These are phyloP conservation scores for Phaeosphaeria sp. DNA, from an alignment of 2,329 filamentous ascomycete genomes.

Conservation along the genomic window DNA sequence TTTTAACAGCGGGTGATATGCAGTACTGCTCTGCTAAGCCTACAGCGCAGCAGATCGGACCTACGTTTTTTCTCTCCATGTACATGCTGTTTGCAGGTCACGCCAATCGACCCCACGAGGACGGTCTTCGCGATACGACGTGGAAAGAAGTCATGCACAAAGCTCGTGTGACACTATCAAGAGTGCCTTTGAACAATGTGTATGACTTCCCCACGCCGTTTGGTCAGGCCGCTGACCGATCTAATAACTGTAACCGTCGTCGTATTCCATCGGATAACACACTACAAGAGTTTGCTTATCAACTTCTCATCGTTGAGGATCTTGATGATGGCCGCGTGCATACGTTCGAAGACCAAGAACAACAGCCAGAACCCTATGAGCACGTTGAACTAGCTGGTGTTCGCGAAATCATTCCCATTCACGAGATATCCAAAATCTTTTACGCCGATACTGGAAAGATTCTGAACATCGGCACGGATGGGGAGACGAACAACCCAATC, in stretches of 20 bases:
- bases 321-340: slow-evolving; percentile 74
- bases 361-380: slow-evolving; percentile 64
- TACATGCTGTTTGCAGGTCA: slow-evolving; percentile 96
- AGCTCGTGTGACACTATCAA: slow-evolving; percentile 78
- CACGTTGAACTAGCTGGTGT: slow-evolving; percentile 68
- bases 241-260: slow-evolving; percentile 22
- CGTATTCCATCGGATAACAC: slow-evolving; percentile 53
- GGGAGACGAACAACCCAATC: slow-evolving; percentile 74
- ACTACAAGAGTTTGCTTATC: slow-evolving; percentile 75
- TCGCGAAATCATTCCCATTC: slow-evolving; percentile 70
- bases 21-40: slow-evolving; percentile 73
- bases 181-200: slow-evolving; percentile 67
- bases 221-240: slow-evolving; percentile 15
- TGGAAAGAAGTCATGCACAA: slow-evolving; percentile 99
- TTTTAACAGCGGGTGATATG: slow-evolving; percentile 84
- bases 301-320: slow-evolving; percentile 83
- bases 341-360: slow-evolving; percentile 66
- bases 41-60: slow-evolving; percentile 79
- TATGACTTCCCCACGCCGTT: slow-evolving; percentile 53
- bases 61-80: slow-evolving; percentile 82
- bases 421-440: slow-evolving; percentile 87
- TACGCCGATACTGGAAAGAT: slow-evolving; percentile 92
- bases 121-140: slow-evolving; percentile 69
- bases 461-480: slow-evolving; percentile 77
- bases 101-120: slow-evolving; percentile 61